Percentiles rank a stretch among this genome's conserved stretches.
Conservation (phyloP, 441 rosid genomes). For the Jatropha multifida region DNA sequence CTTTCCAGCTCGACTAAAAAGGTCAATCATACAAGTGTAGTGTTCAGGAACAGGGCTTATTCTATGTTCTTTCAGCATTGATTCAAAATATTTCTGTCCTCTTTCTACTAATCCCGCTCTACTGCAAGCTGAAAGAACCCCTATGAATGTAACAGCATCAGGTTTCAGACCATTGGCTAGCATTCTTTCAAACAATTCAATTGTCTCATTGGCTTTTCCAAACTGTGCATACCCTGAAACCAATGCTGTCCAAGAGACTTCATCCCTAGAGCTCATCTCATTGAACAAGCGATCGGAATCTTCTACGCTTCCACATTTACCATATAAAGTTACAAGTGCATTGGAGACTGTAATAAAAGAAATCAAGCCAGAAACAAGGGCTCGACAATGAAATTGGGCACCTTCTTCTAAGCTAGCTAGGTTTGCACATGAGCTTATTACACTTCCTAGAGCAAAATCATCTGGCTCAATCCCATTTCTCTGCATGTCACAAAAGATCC, state of each 20-base stretch:
- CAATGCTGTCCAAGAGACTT: conserved; percentile 91
- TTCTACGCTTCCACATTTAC: conserved; percentile 81
- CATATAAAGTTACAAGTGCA: conserved; percentile 81
- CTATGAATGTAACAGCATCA: conserved; percentile 85
- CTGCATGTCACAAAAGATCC: conserved; percentile 63
- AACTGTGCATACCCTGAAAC: conserved; percentile 84
- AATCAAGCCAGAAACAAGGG: conserved; percentile 62
- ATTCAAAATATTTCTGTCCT: conserved; percentile 69
- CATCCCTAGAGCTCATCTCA: conserved; percentile 76
- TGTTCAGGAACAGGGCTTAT: conserved; percentile 63
- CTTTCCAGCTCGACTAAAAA: conserved; percentile 86
- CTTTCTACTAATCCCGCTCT: conserved; percentile 89
- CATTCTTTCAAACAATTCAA: conserved; percentile 76
- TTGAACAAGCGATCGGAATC: conserved; percentile 60
- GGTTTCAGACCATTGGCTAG: conserved; percentile 63
- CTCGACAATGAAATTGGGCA: conserved; percentile 77
- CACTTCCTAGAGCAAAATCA: conserved; percentile 80
- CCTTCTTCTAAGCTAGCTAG: conserved; percentile 91
- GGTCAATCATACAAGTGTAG: conserved; percentile 94
- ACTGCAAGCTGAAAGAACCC: conserved; percentile 91
- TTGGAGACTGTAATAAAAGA: conserved; percentile 72
- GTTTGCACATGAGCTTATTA: conserved; percentile 91
- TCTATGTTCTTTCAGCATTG: conserved; percentile 59
- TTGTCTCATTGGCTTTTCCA: conserved; percentile 74
- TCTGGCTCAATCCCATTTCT: conserved; percentile 79